Base-by-base conservation (phyloP, 805 yeast species). In the Candida insectorum region DNA sequence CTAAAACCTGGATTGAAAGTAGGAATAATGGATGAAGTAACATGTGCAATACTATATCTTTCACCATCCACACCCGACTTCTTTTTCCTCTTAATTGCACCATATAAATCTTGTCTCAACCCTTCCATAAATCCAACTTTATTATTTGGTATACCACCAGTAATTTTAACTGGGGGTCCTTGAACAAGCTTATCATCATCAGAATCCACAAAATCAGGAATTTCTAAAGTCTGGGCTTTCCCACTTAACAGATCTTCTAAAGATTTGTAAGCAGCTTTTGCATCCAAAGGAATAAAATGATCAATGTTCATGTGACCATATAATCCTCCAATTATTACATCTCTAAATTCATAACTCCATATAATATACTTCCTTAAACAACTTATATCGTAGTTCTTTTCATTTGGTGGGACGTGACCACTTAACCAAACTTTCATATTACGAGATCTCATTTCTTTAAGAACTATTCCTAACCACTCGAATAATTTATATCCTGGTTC, bases 241-340 rank as follows among this genome's bases (percentile, higher is more conserved):
- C 33, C 35, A 30, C 40, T 41, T n/a, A 14, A 30, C 26, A 47
- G 45, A 11, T 50, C 35, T 24, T 49, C 45, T 31, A 75, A 60
- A 6, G 75, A 71, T 38, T 69, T 67, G 63, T 84, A 79, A 0
- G 93, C 85, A 44, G 75, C 73, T 30, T 69, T 71, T 2, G 86
- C 71, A 59, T 86, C 91, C 40, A 82, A 63, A 0, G 94, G 87
- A 28, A 84, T 69, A 53, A 83, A 85, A 60, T 86, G 95, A 52
- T 87, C 95, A 34, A 85, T 66, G 56, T 86, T 86, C 95, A 86
- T 86, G 53, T 86, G 96, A 0, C 96, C 96, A 54, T 74, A 86
- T 19, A 86, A 60, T 8, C 89, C 87, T 13, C 95, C 95, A 41
- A 87, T 67, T 17, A 86, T 82, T 25, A 86, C 73, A 54, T 86